These are phyloP conservation scores for Cryphonectria nitschkei DNA, from an alignment of 2,329 filamentous ascomycete genomes.

Conservation along the genomic window DNA sequence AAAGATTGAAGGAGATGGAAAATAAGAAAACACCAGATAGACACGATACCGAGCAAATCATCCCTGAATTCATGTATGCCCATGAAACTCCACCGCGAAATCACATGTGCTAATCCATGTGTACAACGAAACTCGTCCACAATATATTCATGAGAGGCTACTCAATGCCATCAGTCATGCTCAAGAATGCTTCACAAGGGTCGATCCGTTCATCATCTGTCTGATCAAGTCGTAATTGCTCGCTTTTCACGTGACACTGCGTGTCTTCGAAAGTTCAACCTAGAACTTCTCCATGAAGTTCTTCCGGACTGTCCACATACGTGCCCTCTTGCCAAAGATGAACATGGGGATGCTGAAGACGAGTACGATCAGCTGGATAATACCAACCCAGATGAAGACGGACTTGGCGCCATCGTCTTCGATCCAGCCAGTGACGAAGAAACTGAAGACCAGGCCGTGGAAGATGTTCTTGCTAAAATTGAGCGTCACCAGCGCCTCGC, in stretches of 20 bases:
- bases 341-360: constrained; percentile 87
- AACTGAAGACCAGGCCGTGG: constrained; percentile 84
- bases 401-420: constrained; percentile 72
- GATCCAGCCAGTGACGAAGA: constrained; percentile 89
- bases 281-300: constrained; percentile 78
- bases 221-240: not conserved
- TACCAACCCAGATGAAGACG: constrained; percentile 81
- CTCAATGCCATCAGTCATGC: not conserved
- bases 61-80: not conserved
- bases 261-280: constrained; percentile 22
- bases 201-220: too few relatives aligned
- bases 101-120: not conserved
- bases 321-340: constrained; percentile 84
- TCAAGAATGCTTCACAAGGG: not conserved
- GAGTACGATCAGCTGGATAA: constrained; percentile 80
- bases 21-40: not conserved
- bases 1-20: too few relatives aligned
- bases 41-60: not conserved
- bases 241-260: not conserved
- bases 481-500: constrained; percentile 89
- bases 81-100: not conserved
- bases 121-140: not conserved
- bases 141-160: not conserved
- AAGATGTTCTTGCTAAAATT: constrained; percentile 95
- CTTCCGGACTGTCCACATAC: constrained; percentile 92